Evolutionary conservation across 1,284 basidiomycete species (phyloP), one percentile per base, ranked within the genome.

Genomic region (Ceratobasidium sp.): DNA sequence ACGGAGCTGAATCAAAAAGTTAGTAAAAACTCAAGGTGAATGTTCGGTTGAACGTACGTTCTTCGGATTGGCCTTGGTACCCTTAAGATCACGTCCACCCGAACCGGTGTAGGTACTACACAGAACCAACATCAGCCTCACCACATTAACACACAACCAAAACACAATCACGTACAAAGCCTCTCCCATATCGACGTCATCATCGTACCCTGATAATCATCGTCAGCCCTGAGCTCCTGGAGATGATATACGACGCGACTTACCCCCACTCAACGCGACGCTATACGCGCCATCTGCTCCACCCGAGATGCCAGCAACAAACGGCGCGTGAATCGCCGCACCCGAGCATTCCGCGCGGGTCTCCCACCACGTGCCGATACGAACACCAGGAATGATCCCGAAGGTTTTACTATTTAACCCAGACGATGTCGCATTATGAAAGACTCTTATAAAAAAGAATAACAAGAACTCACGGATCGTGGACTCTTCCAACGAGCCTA

Each of bases 331-430:
- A 77, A 95, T 86, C 12, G 94, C 88, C 83, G 93, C 94, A 0
- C 83, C 85, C 75, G 92, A 93, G 82, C 93, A 95, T 44, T 88
- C 92, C 81, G 90, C 84, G 72, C 90, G 85, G 4, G 87, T 89
- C 80, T 90, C 89, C 94, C 94, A 95, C 93, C 93, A 94, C 20
- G 92, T 91, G 1, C 94, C 94, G 42, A 94, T 89, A n/a, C 88
- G 86, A 33, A 95, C 84, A 9, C 89, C 92, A n/a, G 93, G 93
- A 79, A 95, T 95, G 51, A 86, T 80, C 0, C 93, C 93, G 84
- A 89, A 93, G 12, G 84, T 87, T 83, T 86, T 86, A 79, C 89
- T 81, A 23, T 81, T 83, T 55, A 15, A 23, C 83, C 88, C 89
- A n/a, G 3, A 55, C n/a, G 40, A 23, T 72, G 20, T 69, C 46